A percentile compares a stretch with the other conserved stretches of the same genome.
These are phyloP conservation scores for Boletus rubescentipes DNA, from an alignment of 768 basidiomycete species.

Conservation along the genomic window DNA sequence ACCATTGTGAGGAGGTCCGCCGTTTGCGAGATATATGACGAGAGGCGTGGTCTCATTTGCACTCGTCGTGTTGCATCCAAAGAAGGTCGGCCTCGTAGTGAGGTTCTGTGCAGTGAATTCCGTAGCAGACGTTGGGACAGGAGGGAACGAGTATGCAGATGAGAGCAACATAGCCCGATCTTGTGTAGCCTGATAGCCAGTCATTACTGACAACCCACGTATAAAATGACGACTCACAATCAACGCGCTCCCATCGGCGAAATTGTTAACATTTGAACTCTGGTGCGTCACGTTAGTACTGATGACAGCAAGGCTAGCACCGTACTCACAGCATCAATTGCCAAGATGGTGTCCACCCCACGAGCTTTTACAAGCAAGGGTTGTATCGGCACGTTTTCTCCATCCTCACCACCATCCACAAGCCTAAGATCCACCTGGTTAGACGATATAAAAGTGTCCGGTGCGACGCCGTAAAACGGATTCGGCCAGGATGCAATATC, in stretches of 20 bases:
- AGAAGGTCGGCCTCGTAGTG: conserved; percentile 43
- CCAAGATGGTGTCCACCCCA: conserved; percentile 48
- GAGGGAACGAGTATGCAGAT: conserved; percentile 33
- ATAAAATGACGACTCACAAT: conserved; percentile 17
- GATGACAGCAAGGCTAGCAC: not conserved
- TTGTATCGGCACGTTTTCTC: conserved; percentile 45
- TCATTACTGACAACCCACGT: not conserved
- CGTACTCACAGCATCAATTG: conserved; percentile 42
- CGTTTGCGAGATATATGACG: conserved; percentile 57
- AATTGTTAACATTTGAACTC: conserved; percentile 19
- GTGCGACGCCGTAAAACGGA: conserved; percentile 37
- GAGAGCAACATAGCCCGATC: conserved; percentile 39
- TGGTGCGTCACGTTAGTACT: not conserved
- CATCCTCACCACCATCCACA: conserved; percentile 44
- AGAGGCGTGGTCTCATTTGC: conserved; percentile 40
- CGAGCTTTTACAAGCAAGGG: conserved; percentile 49
- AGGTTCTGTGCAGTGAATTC: conserved; percentile 38
- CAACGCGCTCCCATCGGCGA: conserved; percentile 25
- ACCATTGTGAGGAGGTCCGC: conserved; percentile 41
- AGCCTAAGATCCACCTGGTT: conserved; percentile 33
- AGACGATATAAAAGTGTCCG: conserved; percentile 34
- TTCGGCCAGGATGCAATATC: conserved; percentile 38
- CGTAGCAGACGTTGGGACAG: conserved; percentile 24
- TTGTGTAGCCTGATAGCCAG: conserved; percentile 22
- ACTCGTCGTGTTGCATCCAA: conserved; percentile 38